phyloP scores from a whole-genome alignment of 208 protist species.

The Leishmania aethiopica region DNA sequence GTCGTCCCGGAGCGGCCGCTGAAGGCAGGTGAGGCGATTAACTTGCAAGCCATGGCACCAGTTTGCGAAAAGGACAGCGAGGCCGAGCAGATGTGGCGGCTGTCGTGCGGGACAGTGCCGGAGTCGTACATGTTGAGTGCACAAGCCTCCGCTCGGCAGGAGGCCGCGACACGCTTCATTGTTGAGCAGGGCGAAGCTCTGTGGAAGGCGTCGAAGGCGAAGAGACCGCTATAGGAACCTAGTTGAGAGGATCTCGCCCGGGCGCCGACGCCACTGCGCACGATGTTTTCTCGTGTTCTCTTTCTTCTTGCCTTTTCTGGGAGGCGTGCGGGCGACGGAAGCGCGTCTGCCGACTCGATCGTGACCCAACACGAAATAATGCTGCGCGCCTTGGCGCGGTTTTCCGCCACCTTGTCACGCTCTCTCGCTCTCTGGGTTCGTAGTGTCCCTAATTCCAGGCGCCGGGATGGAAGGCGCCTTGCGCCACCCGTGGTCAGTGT shows the following conservation, averaged over 20 bases:
- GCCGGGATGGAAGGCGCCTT: background rate
- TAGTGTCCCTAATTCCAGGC: background rate
- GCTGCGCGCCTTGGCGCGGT: background rate
- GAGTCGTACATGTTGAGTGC: slow-evolving; percentile 63
- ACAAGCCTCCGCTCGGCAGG: slow-evolving; percentile 49
- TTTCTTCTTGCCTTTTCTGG: background rate
- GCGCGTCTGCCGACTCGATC: background rate
- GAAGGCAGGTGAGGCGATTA: slow-evolving; percentile 71
- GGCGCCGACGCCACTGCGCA: background rate
- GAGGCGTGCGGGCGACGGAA: background rate
- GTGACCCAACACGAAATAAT: background rate
- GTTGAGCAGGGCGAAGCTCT: slow-evolving; percentile 42
- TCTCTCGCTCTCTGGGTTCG: background rate
- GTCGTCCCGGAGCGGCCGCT: slow-evolving; percentile 64
- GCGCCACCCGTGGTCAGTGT: background rate
- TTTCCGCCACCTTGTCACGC: background rate
- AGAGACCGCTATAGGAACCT: background rate
- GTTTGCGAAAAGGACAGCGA: slow-evolving; percentile 84
- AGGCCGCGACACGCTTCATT: slow-evolving; percentile 48
- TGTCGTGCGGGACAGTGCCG: slow-evolving; percentile 77
- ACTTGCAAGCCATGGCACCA: slow-evolving; percentile 86
- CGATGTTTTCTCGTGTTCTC: no score
- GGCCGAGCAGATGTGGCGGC: slow-evolving; percentile 83
- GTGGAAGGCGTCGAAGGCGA: slow-evolving; percentile 18
- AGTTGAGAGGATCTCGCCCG: background rate